Conservation (phyloP, 2,329 filamentous ascomycete genomes). For the Tolypocladium capitatum region DNA sequence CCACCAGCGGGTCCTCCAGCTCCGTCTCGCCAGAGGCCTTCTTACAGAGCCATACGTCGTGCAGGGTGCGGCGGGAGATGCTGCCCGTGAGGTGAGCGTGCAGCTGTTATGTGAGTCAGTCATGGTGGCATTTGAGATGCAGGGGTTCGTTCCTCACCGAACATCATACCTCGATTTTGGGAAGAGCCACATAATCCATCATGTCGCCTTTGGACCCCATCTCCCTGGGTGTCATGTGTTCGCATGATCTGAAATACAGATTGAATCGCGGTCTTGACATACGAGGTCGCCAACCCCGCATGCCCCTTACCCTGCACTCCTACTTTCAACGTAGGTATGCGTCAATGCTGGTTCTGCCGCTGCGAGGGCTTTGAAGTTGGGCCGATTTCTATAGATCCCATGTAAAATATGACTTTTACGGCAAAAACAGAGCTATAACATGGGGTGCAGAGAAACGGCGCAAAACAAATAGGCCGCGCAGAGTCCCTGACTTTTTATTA, state of each 20-base stretch:
- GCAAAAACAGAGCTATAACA: too few relatives aligned
- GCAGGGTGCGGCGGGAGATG: slow-evolving; percentile 58
- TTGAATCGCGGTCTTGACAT: too few relatives aligned
- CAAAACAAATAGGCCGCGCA: too few relatives aligned
- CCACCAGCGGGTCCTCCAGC: slow-evolving; percentile 53
- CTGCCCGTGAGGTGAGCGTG: slow-evolving; percentile 73
- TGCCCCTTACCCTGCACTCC: neutral
- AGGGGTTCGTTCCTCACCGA: neutral
- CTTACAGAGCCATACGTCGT: slow-evolving; percentile 58
- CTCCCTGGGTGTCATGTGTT: neutral
- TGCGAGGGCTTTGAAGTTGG: too few relatives aligned
- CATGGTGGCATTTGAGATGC: neutral
- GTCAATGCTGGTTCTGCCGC: too few relatives aligned
- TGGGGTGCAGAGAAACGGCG: too few relatives aligned
- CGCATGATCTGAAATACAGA: neutral
- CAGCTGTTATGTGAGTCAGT: slow-evolving; percentile 33
- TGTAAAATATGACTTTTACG: too few relatives aligned
- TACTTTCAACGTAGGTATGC: neutral
- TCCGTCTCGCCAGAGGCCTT: slow-evolving; percentile 36
- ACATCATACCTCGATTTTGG: slow-evolving; percentile 38
- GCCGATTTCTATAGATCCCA: too few relatives aligned
- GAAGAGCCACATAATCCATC: slow-evolving; percentile 35
- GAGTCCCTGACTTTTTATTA: too few relatives aligned
- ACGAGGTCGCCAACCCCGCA: neutral
- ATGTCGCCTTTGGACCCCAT: neutral